Percentiles rank a stretch among this genome's conserved stretches.
phyloP scores from a whole-genome alignment of 257 asterid species.

The Petunia secreta region DNA sequence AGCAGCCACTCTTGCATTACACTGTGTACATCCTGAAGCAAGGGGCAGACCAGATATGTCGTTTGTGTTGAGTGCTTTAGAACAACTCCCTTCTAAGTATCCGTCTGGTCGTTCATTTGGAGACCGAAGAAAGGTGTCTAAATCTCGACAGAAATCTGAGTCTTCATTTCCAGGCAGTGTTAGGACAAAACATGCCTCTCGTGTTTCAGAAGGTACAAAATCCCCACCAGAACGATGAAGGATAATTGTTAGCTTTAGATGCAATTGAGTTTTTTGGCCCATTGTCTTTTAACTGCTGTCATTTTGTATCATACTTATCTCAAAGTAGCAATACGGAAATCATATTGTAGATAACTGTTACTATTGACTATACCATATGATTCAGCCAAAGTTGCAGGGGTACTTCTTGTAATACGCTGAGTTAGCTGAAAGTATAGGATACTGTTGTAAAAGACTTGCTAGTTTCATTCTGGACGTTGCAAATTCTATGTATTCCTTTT shows the following conservation, averaged over 20 bases:
- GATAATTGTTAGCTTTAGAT: background rate
- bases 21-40: conserved; percentile 39
- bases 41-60: conserved; percentile 43
- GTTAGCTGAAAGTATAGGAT: background rate
- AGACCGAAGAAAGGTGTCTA: background rate
- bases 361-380: background rate
- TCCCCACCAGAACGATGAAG: conserved; percentile 7
- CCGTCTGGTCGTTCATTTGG: background rate
- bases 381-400: conserved; percentile 12
- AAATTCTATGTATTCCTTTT: background rate
- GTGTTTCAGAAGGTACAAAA: conserved; percentile 23
- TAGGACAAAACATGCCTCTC: conserved; percentile 12
- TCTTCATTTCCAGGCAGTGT: conserved; percentile 12
- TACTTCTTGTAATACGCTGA: background rate
- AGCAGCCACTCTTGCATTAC: conserved; percentile 41
- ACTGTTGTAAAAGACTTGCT: background rate
- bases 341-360: background rate
- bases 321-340: background rate
- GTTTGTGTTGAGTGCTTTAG: conserved; percentile 35
- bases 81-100: conserved; percentile 34
- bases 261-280: background rate
- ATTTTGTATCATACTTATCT: conserved; percentile 14
- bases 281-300: background rate
- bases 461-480: background rate
- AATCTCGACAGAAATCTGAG: conserved; percentile 14